Evolutionary conservation across 1,284 basidiomycete species (phyloP), one percentile per base, ranked within the genome.

Genomic region (Golubevia sp.): DNA sequence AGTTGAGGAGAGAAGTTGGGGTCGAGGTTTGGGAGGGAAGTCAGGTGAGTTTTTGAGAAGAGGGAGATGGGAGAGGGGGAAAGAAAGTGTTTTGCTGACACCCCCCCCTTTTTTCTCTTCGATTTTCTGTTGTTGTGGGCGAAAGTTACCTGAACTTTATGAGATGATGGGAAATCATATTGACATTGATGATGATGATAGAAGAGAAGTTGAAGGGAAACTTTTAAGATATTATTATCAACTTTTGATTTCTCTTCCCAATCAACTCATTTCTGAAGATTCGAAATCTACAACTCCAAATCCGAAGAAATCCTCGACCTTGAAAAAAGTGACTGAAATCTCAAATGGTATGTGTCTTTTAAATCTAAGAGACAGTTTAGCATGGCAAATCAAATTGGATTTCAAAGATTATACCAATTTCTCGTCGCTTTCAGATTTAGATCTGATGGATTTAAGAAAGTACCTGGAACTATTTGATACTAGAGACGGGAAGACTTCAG

Each of bases 361-460:
- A 48, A 67, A 68, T n/a, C 30, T 80, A 21, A 62, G 69, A 2
- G 77, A 83, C 59, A 73, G 77, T 34, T 44, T 79, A 24, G 79
- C 80, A 1, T 83, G 80, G 80, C 61, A 64, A 20, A 71, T 78
- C 24, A 66, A 64, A 27, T 68, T 83, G 27, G 80, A 80, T 48
- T 80, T 78, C 75, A 56, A 55, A 15, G 71, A 80, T 25, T 5
- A 59, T 23, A n/a, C 11, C 2, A 61, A 62, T 24, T 70, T 79
- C 2, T 25, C 44, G 52, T 11, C 5, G 4, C 11, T 34, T 3
- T 5, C 4, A 34, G 30, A 11, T 11, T 5, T 5, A 5, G 30
- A 34, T 34, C 11, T 11, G 30, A 5, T 34, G 11, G 30, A 34
- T 34, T 34, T 34, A 3, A 34, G 30, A 11, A 34, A 34, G 11